Evolutionary conservation across 2,329 filamentous ascomycete genomes (phyloP), one percentile per base, ranked within the genome.

Genomic region (Cadophora malorum): DNA sequence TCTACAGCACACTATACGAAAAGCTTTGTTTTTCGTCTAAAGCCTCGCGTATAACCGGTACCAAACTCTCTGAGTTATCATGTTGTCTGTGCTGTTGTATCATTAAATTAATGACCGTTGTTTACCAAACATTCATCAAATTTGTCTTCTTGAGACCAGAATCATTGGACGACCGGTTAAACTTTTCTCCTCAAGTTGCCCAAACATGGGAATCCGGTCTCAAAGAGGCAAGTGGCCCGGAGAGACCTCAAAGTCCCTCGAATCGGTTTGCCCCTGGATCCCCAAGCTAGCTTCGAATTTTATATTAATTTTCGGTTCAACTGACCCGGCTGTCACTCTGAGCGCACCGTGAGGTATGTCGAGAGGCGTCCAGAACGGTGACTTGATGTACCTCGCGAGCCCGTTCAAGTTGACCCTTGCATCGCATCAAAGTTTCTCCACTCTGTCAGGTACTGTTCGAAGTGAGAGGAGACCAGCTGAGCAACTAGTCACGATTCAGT

Each of bases 381-480:
- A 61, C 21, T 55, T 33, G 52, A 61, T 66, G 33, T 55, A 66
- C 50, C 52, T 59, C 31, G 45, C 49, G 65, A 52, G 47, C 58
- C 25, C 41, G 12, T 61, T 61, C 58, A 61, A 61, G 58, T 63
- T 41, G 52, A 28, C 52, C 60, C 50, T 8, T 28, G 41, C 31
- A 60, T n/a, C 67, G 67, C 64, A 66, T 53, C 50, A 69, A 64
- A 52, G 59, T 69, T 66, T 60, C 58, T 69, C 67, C 67, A 66
- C 60, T 59, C 45, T 45, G 25, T 55, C 45, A 45, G 35, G 52
- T 62, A 19, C 33, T 59, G 59, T 23, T 47, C 52, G 31, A 38
- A 38, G 25, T 21, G 12, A 23, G 19, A 38, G 60, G 45, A n/a
- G 41, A 33, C 31, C 28, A 50, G 25, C 45, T 35, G 21, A 53